Evolutionary conservation across 2,329 filamentous ascomycete species (phyloP).

Genomic region (Aureobasidium sp.): DNA sequence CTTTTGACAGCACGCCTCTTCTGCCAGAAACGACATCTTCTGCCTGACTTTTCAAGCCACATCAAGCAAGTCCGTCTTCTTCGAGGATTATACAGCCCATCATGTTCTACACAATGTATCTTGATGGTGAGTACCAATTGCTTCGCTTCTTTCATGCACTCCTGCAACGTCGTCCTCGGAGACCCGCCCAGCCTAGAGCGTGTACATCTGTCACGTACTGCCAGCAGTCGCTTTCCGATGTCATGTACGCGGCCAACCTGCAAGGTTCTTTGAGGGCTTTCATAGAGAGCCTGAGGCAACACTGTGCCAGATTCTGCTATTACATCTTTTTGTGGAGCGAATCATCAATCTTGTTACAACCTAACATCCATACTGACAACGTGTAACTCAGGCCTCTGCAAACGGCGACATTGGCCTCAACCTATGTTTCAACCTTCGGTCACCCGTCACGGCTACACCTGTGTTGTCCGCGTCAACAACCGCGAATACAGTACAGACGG

Average conservation of each 20-base stretch:
- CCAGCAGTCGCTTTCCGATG: background rate
- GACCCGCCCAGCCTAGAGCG: background rate
- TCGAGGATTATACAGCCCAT: background rate
- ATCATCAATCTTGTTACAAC: background rate
- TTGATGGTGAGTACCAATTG: conserved; percentile 12
- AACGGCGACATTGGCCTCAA: conserved; percentile 87
- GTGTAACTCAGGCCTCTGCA: conserved; percentile 67
- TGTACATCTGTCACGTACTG: background rate
- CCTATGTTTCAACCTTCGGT: conserved; percentile 80
- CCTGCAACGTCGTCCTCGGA: background rate
- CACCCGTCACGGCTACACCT: conserved; percentile 70
- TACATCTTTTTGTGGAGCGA: background rate
- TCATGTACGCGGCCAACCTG: background rate
- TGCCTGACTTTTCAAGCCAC: conserved; percentile 7
- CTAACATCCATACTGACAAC: background rate
- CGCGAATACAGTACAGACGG: conserved; percentile 92
- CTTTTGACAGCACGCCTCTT: conserved; percentile 6
- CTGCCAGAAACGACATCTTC: background rate
- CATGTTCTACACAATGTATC: conserved; percentile 16
- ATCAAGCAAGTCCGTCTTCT: background rate
- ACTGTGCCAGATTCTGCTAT: background rate
- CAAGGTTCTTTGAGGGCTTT: background rate
- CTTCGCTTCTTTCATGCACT: background rate
- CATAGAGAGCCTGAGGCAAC: background rate
- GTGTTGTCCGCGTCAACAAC: conserved; percentile 90